A percentile compares a stretch with the other conserved stretches of the same genome.
Conservation (phyloP, 2,329 filamentous ascomycete genomes). For the Stagonosporopsis vannaccii region DNA sequence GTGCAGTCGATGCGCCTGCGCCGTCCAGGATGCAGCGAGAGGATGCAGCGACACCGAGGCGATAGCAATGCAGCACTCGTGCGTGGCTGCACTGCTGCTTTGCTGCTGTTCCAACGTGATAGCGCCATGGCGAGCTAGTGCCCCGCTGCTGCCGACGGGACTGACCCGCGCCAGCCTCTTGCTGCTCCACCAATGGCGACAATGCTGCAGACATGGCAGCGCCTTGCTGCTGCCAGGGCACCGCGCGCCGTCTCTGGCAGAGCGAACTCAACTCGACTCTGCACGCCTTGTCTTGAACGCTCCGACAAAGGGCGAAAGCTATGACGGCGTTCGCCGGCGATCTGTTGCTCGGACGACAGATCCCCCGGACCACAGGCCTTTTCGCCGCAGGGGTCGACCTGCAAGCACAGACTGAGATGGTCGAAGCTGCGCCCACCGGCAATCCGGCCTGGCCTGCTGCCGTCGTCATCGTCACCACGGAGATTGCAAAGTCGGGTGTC, state of each 20-base stretch:
- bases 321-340: conserved; percentile 5
- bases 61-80: background rate
- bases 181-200: background rate
- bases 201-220: background rate
- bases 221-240: no score
- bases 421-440: no score
- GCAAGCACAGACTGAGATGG: conserved; percentile 5
- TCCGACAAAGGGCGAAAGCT: background rate
- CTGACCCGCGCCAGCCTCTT: conserved; percentile 3
- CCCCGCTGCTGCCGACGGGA: conserved; percentile 5
- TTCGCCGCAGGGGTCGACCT: conserved; percentile 4
- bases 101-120: no score
- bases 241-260: no score
- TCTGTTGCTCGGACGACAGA: conserved; percentile 16
- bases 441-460: no score
- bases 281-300: background rate
- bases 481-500: background rate
- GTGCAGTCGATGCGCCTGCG: background rate
- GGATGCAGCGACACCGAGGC: background rate
- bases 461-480: background rate
- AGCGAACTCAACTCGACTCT: no score
- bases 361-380: conserved; percentile 16
- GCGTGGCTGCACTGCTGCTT: background rate
- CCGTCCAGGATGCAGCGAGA: no score
- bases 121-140: background rate